Percentiles rank a stretch among this genome's conserved stretches.
Conservation (phyloP, 2,329 filamentous ascomycete species). For the Pezicula rhizophila region DNA sequence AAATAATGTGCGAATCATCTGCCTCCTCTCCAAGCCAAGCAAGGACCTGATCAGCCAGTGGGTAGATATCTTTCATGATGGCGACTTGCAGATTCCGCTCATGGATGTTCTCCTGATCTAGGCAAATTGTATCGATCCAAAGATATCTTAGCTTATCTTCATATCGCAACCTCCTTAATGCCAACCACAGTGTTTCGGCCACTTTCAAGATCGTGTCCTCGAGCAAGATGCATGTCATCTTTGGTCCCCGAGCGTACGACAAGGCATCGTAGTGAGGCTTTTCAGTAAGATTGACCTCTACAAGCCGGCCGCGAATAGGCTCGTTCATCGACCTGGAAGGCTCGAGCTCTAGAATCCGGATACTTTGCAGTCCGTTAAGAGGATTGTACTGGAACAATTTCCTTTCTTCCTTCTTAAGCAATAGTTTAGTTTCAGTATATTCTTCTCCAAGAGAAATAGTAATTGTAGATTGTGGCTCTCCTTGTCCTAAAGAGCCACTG, state of each 20-base stretch:
- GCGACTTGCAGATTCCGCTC: slow-evolving; percentile 5
- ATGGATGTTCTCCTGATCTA: slow-evolving; percentile 4
- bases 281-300: too few species aligned
- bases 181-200: not conserved
- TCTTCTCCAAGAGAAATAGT: too few species aligned
- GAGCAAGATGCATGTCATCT: not conserved
- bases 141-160: not conserved
- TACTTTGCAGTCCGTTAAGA: not conserved
- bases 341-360: not conserved
- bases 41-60: not conserved
- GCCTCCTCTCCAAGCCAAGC: slow-evolving; percentile 2
- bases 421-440: too few species aligned
- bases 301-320: too few species aligned
- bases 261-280: not conserved
- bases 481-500: too few species aligned
- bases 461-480: too few species aligned
- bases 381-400: too few species aligned
- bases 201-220: too few species aligned
- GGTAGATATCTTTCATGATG: slow-evolving; percentile 5
- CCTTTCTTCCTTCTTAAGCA: too few species aligned
- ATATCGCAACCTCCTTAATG: not conserved
- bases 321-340: not conserved
- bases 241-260: not conserved
- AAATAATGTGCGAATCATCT: not conserved
- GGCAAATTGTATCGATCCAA: slow-evolving; percentile 5